phyloP scores from a whole-genome alignment of 805 yeast genomes.

The Nakazawaea holstii region DNA sequence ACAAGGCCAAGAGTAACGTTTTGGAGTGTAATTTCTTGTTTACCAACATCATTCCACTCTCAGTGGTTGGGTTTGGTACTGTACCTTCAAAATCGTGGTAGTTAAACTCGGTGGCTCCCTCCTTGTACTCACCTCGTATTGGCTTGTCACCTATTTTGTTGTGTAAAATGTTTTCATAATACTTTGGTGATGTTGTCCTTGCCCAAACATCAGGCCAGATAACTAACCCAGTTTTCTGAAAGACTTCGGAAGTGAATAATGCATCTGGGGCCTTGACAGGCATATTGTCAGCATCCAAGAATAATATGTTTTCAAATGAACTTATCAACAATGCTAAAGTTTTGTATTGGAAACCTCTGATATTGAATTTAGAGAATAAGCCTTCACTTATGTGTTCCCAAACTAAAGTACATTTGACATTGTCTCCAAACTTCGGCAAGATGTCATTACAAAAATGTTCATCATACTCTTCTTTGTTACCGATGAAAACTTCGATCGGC shows the following conservation, averaged over 20 bases:
- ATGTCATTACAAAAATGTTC: conserved; percentile 34
- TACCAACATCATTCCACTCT: conserved; percentile 64
- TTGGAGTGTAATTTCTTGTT: conserved; percentile 55
- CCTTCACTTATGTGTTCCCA: conserved; percentile 23
- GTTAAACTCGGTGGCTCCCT: conserved; percentile 26
- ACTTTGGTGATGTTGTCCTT: conserved; percentile 58
- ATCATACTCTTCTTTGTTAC: conserved; percentile 40
- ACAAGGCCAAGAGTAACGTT: conserved; percentile 53
- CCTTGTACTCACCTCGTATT: conserved; percentile 26
- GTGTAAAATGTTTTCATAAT: conserved; percentile 44
- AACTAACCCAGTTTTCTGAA: conserved; percentile 37
- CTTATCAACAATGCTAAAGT: conserved; percentile 43
- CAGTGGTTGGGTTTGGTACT: conserved; percentile 62
- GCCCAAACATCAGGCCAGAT: conserved; percentile 74
- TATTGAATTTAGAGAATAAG: conserved; percentile 19
- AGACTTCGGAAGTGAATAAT: conserved; percentile 40
- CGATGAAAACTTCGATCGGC: conserved; percentile 48
- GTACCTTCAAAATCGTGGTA: conserved; percentile 61
- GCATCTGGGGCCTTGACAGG: conserved; percentile 37
- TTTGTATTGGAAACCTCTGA: conserved; percentile 47
- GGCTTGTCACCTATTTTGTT: conserved; percentile 30
- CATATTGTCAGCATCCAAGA: conserved; percentile 48
- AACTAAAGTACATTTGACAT: conserved; percentile 43
- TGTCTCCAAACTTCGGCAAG: conserved; percentile 29
- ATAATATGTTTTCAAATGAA: conserved; percentile 38